A percentile compares a stretch with the other conserved stretches of the same genome.
phyloP scores from a whole-genome alignment of 1,284 basidiomycete genomes.

The Caloboletus firmus region DNA sequence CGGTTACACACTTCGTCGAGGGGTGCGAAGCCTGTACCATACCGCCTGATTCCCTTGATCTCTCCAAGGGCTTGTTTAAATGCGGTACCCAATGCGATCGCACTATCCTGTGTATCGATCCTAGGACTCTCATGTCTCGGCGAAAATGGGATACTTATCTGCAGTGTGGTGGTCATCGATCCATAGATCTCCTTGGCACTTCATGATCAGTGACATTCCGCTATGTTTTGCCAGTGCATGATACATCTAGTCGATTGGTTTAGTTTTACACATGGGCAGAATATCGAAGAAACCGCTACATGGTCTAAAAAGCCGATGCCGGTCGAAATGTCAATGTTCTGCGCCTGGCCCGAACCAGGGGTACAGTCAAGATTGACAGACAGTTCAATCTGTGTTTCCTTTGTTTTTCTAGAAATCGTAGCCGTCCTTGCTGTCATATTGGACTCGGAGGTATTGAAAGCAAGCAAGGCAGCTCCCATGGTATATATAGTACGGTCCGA shows the following conservation, averaged over 20 bases:
- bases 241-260: constrained; percentile 73
- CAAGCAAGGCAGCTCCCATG: no score
- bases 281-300: constrained; percentile 47
- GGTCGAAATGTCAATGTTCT: constrained; percentile 86
- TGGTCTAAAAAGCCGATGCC: constrained; percentile 99
- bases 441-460: background rate
- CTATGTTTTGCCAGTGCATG: constrained; percentile 93
- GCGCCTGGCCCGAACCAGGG: constrained; percentile 61
- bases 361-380: constrained; percentile 81
- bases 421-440: constrained; percentile 62
- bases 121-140: constrained; percentile 15
- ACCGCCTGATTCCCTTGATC: constrained; percentile 91
- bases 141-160: constrained; percentile 58
- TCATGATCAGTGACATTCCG: constrained; percentile 86
- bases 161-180: constrained; percentile 99
- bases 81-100: constrained; percentile 88
- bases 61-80: constrained; percentile 97
- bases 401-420: constrained; percentile 82
- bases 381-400: constrained; percentile 90
- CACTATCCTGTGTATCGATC: constrained; percentile 76
- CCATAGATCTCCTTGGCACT: constrained; percentile 93
- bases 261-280: constrained; percentile 5
- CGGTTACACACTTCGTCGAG: constrained; percentile 80
- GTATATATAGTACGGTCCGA: no score
- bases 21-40: constrained; percentile 96